A percentile compares a stretch with the other conserved stretches of the same genome.
Conservation (phyloP, 1,139 yeast genomes). For the Pichiaceae sp. region DNA sequence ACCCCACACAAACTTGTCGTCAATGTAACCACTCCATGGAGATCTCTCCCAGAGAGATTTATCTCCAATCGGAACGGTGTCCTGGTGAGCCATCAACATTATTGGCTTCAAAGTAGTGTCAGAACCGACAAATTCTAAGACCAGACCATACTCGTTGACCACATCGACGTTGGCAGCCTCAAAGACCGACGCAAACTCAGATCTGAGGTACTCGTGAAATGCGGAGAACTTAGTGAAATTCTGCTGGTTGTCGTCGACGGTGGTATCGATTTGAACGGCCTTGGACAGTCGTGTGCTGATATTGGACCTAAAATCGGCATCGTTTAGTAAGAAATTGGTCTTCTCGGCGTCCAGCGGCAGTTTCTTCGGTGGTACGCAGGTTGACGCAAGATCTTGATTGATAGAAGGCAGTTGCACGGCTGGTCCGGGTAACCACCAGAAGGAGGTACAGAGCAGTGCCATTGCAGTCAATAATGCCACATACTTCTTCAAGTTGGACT, state of each 20-base stretch:
- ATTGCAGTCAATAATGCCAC: too few relatives aligned
- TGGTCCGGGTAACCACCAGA: too few relatives aligned
- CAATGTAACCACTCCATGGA: constrained; percentile 65
- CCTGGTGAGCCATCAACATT: constrained; percentile 70
- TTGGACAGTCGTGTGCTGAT: constrained; percentile 45
- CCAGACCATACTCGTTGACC: constrained; percentile 40
- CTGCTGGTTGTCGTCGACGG: constrained; percentile 26
- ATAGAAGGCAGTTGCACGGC: too few relatives aligned
- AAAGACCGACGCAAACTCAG: constrained; percentile 33
- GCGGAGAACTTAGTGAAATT: not conserved
- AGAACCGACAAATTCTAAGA: constrained; percentile 33
- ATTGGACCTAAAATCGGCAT: constrained; percentile 62
- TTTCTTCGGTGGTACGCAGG: constrained; percentile 27
- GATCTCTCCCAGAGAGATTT: constrained; percentile 55
- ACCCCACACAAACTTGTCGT: constrained; percentile 52
- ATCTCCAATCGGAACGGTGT: constrained; percentile 74
- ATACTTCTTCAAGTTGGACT: too few relatives aligned
- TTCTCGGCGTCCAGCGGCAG: constrained; percentile 26
- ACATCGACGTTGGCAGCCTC: constrained; percentile 30
- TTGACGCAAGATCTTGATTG: too few relatives aligned
- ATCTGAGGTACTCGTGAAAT: constrained; percentile 7
- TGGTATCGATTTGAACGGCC: constrained; percentile 34
- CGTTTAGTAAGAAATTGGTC: constrained; percentile 42
- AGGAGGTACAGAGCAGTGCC: too few relatives aligned
- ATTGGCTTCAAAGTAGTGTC: constrained; percentile 48